Base-by-base conservation (phyloP, 768 basidiomycete genomes). In the Boletus edulis region DNA sequence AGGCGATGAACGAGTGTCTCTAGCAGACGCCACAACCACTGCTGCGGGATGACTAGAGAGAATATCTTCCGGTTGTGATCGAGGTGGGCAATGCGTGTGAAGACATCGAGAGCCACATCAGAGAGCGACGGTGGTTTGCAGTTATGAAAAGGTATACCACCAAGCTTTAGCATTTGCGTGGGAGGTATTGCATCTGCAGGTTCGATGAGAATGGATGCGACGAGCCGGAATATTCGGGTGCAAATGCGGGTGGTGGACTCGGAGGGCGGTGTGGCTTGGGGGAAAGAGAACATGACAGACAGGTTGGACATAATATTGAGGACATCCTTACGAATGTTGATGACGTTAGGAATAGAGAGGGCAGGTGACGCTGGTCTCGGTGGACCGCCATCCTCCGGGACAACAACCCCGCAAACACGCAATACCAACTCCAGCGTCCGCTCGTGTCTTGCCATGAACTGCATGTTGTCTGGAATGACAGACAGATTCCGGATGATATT, bases 401-500 rank as follows among this genome's bases (percentile, higher is more conserved):
- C 61, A 35, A 72, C 72, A n/a, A 87, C 70, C 46, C 75, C 73
- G 65, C 86, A 87, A n/a, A 92, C 59, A 11, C 87, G 86, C 27
- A 94, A 76, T 46, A 94, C 63, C 27, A 90, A 62, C 61, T 84
- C 81, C 35, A 92, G 69, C 13, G 90, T 68, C 47, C 85, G 77
- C 7, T 81, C 79, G 55, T 91, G 84, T 39, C 75, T 79, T 2
- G 85, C 80, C 63, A 96, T 76, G 63, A 82, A 84, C 42, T 76
- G 75, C 57, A 79, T 69, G 63, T 96, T 96, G 59, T 95, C 88
- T 8, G 72, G 73, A 54, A 86, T 76, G 57, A 85, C 75, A n/a
- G 90, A 84, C 61, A 97, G 77, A 73, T 96, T 97, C 44, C 93
- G 89, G 50, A 98, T 76, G 64, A 98, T 84, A 68, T 90, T 94